Conservation (phyloP, 2,329 filamentous ascomycete species). For the Dactylonectria macrodidyma region DNA sequence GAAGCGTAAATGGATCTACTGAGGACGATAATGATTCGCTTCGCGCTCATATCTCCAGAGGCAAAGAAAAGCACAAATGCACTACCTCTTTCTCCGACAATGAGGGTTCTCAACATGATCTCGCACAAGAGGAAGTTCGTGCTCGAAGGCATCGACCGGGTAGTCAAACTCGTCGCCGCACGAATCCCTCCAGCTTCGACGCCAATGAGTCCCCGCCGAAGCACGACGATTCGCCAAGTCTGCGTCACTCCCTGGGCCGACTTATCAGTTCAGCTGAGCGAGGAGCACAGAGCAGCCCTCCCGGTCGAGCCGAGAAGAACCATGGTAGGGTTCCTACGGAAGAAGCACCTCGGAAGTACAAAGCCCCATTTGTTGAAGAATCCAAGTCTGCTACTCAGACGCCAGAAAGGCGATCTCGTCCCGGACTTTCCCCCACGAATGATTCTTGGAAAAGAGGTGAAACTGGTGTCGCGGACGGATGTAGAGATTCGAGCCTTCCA, state of each 20-base stretch:
- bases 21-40: slow-evolving; percentile 15
- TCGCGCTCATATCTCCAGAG: slow-evolving; percentile 9
- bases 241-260: slow-evolving; percentile 43
- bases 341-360: slow-evolving; percentile 35
- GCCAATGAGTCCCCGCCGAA: neutral
- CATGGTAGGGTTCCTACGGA: slow-evolving; percentile 2
- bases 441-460: neutral
- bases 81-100: neutral
- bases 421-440: neutral
- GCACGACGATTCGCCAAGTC: slow-evolving; percentile 24
- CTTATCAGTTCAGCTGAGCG: slow-evolving; percentile 47
- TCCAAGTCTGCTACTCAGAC: slow-evolving; percentile 31
- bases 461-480: neutral
- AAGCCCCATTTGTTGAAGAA: slow-evolving; percentile 49
- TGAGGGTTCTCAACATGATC: neutral
- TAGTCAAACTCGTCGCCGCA: neutral
- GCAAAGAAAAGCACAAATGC: neutral
- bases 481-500: slow-evolving; percentile 14
- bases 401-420: slow-evolving; percentile 4
- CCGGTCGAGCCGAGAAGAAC: slow-evolving; percentile 39
- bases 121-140: neutral
- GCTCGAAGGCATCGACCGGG: neutral
- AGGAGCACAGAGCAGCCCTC: slow-evolving; percentile 46
- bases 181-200: neutral
- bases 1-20: neutral